These are phyloP conservation scores for Apium graveolens DNA, from an alignment of 129 eudicot species.

Conservation along the genomic window DNA sequence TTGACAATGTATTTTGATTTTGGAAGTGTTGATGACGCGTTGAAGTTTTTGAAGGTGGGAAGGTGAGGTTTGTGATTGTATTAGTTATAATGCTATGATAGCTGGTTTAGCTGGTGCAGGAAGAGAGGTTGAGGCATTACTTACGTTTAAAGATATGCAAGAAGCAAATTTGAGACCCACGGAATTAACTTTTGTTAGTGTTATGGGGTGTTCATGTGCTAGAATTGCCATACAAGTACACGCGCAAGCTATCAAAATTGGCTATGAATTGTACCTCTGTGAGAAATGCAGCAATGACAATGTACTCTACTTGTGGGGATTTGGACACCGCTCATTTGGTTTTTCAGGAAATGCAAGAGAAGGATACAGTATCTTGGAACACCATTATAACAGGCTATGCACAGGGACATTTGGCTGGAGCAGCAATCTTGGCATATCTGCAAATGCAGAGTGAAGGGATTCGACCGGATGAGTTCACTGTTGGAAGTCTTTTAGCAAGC, in stretches of 20 bases:
- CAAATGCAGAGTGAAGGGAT: conserved; percentile 61
- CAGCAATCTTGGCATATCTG: conserved; percentile 35
- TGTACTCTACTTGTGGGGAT: conserved; percentile 51
- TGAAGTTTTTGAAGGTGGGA: conserved; percentile 47
- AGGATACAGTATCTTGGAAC: conserved; percentile 75
- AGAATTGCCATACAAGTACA: conserved; percentile 46
- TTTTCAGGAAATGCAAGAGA: conserved; percentile 39
- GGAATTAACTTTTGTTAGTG: conserved; percentile 60
- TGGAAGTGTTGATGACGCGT: conserved; percentile 36
- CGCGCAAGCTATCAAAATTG: conserved; percentile 47
- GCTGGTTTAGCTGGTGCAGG: conserved; percentile 59
- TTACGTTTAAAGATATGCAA: conserved; percentile 53
- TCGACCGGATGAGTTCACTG: conserved; percentile 69
- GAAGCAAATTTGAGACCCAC: conserved; percentile 41
- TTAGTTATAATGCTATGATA: conserved; percentile 72
- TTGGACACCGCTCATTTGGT: conserved; percentile 28
- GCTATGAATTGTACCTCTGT: conserved; percentile 52
- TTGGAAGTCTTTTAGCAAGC: conserved; percentile 64
- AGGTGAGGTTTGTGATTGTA: conserved; percentile 31
- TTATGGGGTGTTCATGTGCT: conserved; percentile 42
- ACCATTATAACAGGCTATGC: conserved; percentile 57
- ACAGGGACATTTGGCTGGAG: conserved; percentile 28
- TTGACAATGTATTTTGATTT: conserved; percentile 67
- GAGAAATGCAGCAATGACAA: conserved; percentile 58
- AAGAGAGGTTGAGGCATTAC: conserved; percentile 43